Percentiles rank a stretch among this genome's conserved stretches.
Evolutionary conservation across 2,329 filamentous ascomycete genomes (phyloP).

Genomic region (Lachnellula subtilissima): DNA sequence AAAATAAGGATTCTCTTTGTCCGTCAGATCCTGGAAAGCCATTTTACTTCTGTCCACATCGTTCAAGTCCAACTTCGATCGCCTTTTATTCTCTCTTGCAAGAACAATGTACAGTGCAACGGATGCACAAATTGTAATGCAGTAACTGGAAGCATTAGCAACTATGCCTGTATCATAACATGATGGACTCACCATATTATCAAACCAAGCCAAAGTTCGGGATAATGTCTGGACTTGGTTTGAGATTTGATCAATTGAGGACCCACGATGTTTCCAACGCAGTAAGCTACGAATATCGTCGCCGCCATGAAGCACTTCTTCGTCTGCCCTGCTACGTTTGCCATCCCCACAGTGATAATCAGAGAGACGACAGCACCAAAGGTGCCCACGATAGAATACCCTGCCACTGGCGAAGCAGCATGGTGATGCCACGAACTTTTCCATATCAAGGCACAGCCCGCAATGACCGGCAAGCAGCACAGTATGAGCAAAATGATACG

Average conservation of each 20-base stretch:
- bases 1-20: constrained; percentile 65
- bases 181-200: constrained; percentile 47
- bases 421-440: constrained; percentile 59
- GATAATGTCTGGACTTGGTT: constrained; percentile 62
- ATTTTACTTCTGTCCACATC: constrained; percentile 58
- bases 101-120: constrained; percentile 54
- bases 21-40: constrained; percentile 64
- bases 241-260: constrained; percentile 66
- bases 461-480: constrained; percentile 69
- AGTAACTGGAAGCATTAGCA: constrained; percentile 46
- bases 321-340: constrained; percentile 70
- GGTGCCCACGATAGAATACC: constrained; percentile 68
- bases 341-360: constrained; percentile 53
- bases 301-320: constrained; percentile 76
- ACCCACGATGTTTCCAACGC: constrained; percentile 71
- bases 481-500: constrained; percentile 59
- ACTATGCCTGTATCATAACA: neutral
- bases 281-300: constrained; percentile 70
- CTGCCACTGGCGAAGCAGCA: constrained; percentile 61
- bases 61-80: constrained; percentile 45
- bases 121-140: constrained; percentile 59
- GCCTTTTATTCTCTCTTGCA: constrained; percentile 51
- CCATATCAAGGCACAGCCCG: constrained; percentile 72
- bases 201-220: constrained; percentile 64
- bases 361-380: constrained; percentile 66